Base-by-base conservation (phyloP, 163 green algal species). In the Chlorella variabilis region DNA sequence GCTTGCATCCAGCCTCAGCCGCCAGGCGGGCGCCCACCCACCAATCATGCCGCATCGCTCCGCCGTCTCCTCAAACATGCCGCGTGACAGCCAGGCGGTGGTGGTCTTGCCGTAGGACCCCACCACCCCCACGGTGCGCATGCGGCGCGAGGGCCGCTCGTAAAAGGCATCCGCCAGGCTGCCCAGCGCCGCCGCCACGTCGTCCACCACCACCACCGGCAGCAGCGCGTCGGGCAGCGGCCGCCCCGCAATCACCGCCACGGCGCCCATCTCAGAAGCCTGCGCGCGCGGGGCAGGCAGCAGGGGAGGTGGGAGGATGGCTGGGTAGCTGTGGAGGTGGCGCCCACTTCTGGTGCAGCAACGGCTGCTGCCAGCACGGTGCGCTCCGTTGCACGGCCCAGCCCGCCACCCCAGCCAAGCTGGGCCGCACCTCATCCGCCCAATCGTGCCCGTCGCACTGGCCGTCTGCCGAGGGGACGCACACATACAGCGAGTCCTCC, bases 81-180 rank as follows among this genome's bases (percentile, higher is more conserved):
- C 90, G 18, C 93, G 91, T 17, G 97, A 84, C 34, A 98, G 89
- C 94, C 94, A 98, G 31, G 90, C 86, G 0, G 91, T 92, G 4
- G 96, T 99, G n/a, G 95, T 98, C 91, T 99, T 99, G 76, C 97
- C 97, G 56, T 90, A 87, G 34, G 86, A 94, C 45, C 96, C 96
- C 70, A 77, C 70, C 45, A 77, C 8, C 17, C 70, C 70, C 34
- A 58, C 34, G 38, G 75, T 84, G 39, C 33, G 49, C 49, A 85
- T 54, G 59, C 61, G 51, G n/a, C 36, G 48, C 1, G 62, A 69
- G 17, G 85, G 85, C 15, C 34, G 42, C 29, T 83, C 80, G 83
- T 96, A 97, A 67, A 98, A 98, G 0, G 92, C 91, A 0, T 83
- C 87, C 15, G 93, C 91, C 31, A 98, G 77, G 1, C 71, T 45